Base-by-base conservation (phyloP, 2,329 filamentous ascomycete genomes). In the Trichocomaceae sp. region DNA sequence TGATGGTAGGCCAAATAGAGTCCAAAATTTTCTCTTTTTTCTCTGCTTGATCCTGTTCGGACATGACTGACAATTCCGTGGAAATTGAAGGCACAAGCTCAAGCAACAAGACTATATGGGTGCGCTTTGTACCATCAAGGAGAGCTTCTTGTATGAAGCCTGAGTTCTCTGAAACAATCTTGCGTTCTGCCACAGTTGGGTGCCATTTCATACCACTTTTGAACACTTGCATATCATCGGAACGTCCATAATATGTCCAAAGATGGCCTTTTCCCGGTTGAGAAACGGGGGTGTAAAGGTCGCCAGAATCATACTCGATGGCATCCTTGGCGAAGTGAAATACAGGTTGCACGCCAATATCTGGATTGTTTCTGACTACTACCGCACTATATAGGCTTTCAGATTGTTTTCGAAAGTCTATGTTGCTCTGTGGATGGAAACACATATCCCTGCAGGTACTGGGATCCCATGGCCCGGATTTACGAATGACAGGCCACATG, bases 161-260 rank as follows among this genome's bases (percentile, higher is more conserved):
- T 1, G 31, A 29, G 10, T 52, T 52, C 15, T 47, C 50, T 1
- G 20, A 47, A 15, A 39, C 44, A 47, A 52, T 52, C 22, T 17
- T 47, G 10, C 44, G 41, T 29, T 52, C 50, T 39, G 50, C 39
- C 12, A n/a, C 42, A 9, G 42, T 46, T 17, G 50, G 50, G 35
- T 52, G 42, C 50, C 50, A 52, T 35, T 52, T 52, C 33, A 47
- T 12, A 8, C 57, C 57, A 55, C 46, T 62, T 19, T 31, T 35
- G 19, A 62, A 55, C 1, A 62, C 60, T 37, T 61, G 52, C 45
- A 62, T 55, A 52, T 62, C 60, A 52, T 62, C 61, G 10, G 42
- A 22, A 35, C 47, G 58, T 12, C 42, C 54, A 26, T 45, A 23
- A 35, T 50, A 58, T 29, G 20, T 54, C 57, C 57, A 58, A 29